Evolutionary conservation across 2,329 filamentous ascomycete species (phyloP).

Genomic region (Epichloe typhina): DNA sequence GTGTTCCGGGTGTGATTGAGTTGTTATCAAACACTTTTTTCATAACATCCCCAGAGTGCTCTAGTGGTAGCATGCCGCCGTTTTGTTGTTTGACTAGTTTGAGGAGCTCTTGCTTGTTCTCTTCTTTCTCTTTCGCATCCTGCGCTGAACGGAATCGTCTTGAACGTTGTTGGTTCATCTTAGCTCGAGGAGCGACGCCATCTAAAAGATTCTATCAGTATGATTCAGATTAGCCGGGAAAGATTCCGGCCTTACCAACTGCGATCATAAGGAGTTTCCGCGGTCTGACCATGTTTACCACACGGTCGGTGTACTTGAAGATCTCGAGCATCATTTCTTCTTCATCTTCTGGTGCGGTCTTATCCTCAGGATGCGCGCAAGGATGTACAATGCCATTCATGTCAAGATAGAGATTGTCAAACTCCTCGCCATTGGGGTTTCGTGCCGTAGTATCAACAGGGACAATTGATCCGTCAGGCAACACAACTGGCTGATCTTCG

Average conservation of each 20-base stretch:
- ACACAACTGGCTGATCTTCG: slow-evolving; percentile 67
- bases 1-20: slow-evolving; percentile 86
- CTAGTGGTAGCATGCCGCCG: slow-evolving; percentile 47
- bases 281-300: slow-evolving; percentile 96
- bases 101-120: slow-evolving; percentile 76
- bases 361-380: slow-evolving; percentile 93
- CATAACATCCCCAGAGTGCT: slow-evolving; percentile 46
- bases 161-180: slow-evolving; percentile 99
- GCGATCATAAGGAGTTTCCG: slow-evolving; percentile 95
- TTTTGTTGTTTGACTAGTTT: slow-evolving; percentile 74
- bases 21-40: slow-evolving; percentile 90
- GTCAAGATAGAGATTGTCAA: slow-evolving; percentile 94
- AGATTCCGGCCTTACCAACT: slow-evolving; percentile 50
- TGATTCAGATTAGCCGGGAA: background rate
- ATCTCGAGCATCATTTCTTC: slow-evolving; percentile 99
- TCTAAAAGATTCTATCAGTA: slow-evolving; percentile 39
- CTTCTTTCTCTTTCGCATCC: slow-evolving; percentile 87
- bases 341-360: slow-evolving; percentile 80
- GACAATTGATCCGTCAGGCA: slow-evolving; percentile 69
- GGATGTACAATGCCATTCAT: slow-evolving; percentile 99
- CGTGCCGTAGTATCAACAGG: slow-evolving; percentile 73
- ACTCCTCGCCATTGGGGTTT: slow-evolving; percentile 95
- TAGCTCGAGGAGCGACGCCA: slow-evolving; percentile 91
- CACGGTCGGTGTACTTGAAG: slow-evolving; percentile 96
- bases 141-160: slow-evolving; percentile 88